Conservation (phyloP, 768 basidiomycete genomes). For the Dioszegia hungarica region DNA sequence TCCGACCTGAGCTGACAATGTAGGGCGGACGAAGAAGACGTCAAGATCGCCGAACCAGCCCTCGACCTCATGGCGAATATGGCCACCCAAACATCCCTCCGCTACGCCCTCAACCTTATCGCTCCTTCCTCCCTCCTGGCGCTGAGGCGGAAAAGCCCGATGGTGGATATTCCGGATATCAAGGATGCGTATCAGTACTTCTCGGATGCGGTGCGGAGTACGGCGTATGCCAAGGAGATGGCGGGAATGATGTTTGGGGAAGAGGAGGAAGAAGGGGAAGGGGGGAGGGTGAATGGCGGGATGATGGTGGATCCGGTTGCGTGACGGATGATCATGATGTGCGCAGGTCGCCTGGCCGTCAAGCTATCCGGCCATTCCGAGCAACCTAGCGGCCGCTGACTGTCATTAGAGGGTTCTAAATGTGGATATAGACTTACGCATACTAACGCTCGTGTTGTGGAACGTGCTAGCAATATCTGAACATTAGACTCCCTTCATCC, state of each 20-base stretch:
- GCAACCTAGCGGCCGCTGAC: too few species aligned
- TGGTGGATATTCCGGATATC: slow-evolving; percentile 80
- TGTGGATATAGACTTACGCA: too few species aligned
- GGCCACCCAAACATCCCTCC: slow-evolving; percentile 80
- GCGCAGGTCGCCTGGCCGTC: too few species aligned
- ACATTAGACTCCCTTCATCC: too few species aligned
- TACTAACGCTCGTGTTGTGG: too few species aligned
- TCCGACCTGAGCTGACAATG: not conserved
- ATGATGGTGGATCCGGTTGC: slow-evolving; percentile 10
- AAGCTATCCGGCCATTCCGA: too few species aligned
- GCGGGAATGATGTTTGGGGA: slow-evolving; percentile 50
- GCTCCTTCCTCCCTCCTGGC: slow-evolving; percentile 85
- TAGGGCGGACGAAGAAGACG: slow-evolving; percentile 93
- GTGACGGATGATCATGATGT: not conserved
- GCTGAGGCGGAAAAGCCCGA: slow-evolving; percentile 67
- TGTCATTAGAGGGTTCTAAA: too few species aligned
- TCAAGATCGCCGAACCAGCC: slow-evolving; percentile 69
- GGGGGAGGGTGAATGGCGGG: slow-evolving; percentile 4
- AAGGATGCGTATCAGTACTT: slow-evolving; percentile 65
- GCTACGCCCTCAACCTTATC: slow-evolving; percentile 91
- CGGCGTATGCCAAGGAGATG: slow-evolving; percentile 47
- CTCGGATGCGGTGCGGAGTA: slow-evolving; percentile 45
- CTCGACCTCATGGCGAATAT: slow-evolving; percentile 77
- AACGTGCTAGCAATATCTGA: too few species aligned
- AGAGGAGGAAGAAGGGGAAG: slow-evolving; percentile 39